phyloP scores from a whole-genome alignment of 2,329 filamentous ascomycete species.

The Colletotrichum cereale region DNA sequence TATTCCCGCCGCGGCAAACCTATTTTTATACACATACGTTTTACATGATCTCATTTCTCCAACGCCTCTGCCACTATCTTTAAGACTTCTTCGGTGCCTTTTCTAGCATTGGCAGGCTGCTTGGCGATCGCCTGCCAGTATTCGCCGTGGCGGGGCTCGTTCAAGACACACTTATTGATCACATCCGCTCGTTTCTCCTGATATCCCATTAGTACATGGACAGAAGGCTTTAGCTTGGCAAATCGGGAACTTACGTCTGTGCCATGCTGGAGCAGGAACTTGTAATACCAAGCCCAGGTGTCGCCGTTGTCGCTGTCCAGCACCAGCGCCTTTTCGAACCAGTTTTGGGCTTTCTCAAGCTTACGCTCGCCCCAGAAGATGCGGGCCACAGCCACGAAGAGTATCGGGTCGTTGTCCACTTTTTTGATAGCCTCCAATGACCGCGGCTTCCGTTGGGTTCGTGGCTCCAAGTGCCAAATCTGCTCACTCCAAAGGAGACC shows the following conservation, averaged over 20 bases:
- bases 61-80: constrained; percentile 76
- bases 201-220: neutral
- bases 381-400: constrained; percentile 92
- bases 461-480: constrained; percentile 92
- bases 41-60: constrained; percentile 44
- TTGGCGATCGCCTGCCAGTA: constrained; percentile 90
- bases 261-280: constrained; percentile 91
- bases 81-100: constrained; percentile 83
- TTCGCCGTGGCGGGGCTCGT: constrained; percentile 93
- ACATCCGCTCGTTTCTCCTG: constrained; percentile 88
- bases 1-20: neutral
- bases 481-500: constrained; percentile 93
- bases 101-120: constrained; percentile 83
- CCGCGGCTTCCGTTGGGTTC: constrained; percentile 92
- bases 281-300: constrained; percentile 98
- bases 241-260: constrained; percentile 65
- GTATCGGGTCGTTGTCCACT: constrained; percentile 88
- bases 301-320: constrained; percentile 90
- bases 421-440: constrained; percentile 97
- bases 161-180: constrained; percentile 81
- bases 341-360: constrained; percentile 93
- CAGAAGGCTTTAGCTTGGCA: neutral
- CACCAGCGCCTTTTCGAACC: constrained; percentile 97
- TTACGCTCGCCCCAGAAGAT: constrained; percentile 96
- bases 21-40: constrained; percentile 7